Percentiles rank a stretch among this genome's conserved stretches.
phyloP scores from a whole-genome alignment of 352 stramenopile genomes.

The Globisporangium viniferum region DNA sequence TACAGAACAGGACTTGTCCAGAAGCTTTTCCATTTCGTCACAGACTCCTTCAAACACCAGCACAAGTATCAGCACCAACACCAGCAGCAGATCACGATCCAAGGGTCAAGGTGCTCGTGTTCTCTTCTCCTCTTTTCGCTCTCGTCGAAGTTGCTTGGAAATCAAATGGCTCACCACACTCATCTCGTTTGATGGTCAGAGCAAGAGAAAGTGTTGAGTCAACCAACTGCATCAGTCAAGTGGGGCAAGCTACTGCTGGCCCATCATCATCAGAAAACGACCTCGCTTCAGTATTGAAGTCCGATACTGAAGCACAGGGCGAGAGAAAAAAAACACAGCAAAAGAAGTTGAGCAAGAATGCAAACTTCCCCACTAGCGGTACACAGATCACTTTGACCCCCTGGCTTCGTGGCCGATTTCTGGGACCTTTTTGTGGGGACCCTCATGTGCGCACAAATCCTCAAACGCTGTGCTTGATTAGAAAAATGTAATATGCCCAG shows the following conservation, averaged over 20 bases:
- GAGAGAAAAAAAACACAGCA: not conserved
- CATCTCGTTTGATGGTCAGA: not conserved
- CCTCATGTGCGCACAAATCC: not conserved
- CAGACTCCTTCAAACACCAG: too few species aligned
- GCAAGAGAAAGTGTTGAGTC: not conserved
- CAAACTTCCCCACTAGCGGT: not conserved
- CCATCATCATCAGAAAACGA: not conserved
- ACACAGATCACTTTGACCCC: not conserved
- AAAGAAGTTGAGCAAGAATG: not conserved
- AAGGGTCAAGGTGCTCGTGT: not conserved
- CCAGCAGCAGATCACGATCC: not conserved
- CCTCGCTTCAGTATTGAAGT: conserved; percentile 6
- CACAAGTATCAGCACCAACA: not conserved
- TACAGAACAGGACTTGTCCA: not conserved
- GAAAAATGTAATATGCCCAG: not conserved
- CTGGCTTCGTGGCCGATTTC: not conserved
- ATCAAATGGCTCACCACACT: not conserved
- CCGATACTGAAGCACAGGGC: not conserved
- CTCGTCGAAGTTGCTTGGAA: not conserved
- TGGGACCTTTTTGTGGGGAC: not conserved
- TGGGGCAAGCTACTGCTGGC: too few species aligned
- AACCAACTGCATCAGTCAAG: not conserved
- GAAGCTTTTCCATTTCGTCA: not conserved
- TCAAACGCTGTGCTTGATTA: not conserved
- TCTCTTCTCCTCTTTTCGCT: not conserved